Evolutionary conservation across 2,329 filamentous ascomycete species (phyloP), one percentile per base, ranked within the genome.

Genomic region (Aspergillus aculeatus): DNA sequence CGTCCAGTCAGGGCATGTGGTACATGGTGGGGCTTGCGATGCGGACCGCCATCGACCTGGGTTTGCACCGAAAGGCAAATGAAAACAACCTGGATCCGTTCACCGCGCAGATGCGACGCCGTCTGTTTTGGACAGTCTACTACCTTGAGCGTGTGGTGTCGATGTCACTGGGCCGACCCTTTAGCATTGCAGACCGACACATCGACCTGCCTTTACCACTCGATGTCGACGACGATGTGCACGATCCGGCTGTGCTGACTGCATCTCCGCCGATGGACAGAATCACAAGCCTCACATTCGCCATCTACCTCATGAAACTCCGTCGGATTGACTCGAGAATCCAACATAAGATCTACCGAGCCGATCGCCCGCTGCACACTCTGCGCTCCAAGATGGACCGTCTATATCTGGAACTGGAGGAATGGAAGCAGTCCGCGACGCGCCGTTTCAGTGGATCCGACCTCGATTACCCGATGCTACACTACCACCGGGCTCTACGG

Each of bases 1-100:
- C 79, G 10, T 81, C 81, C 0, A 81, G 80, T 32, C 79, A 80
- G 59, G 81, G 80, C 9, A 75, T 83, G 52, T 84, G 81, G 81
- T 83, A 83, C 64, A 81, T 83, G 76, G 80, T 83, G 47, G 81
- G 82, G 12, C 73, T 83, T 19, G 81, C 81, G 2, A 83, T 83
- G 79, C 77, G 81, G 47, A 83, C 80, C 7, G 80, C 79, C 56
- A 81, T 83, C 52, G 82, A 83, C 58, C 72, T 84, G 3, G 82
- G 81, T 5, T 72, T 83, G 29, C 82, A 84, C 60, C 74, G 80
- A 50, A 80, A 78, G 57, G 77, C 78, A 47, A 77, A 80, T 58
- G 79, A 82, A 60, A 68, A 67, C 29, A 73, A 73, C 53, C 64
- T 80, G 31, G 71, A 79, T 50, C 73, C 73, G 23, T 78, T 78